Conservation (phyloP, 2,329 filamentous ascomycete species). For the Periconia digitata region DNA sequence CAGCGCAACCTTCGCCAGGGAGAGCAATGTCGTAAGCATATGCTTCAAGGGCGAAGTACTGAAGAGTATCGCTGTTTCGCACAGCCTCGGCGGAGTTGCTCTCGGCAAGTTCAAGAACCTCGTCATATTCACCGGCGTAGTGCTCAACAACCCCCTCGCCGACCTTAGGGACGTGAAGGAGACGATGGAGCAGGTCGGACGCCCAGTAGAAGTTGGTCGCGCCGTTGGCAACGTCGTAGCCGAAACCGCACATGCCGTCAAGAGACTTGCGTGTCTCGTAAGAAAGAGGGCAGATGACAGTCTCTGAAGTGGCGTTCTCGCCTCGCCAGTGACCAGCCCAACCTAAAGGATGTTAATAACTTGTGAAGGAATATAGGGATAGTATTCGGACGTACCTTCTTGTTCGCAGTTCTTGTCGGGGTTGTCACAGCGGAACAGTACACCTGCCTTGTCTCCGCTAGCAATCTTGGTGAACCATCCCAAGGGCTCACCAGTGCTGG, state of each 20-base stretch:
- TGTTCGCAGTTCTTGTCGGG: conserved; percentile 63
- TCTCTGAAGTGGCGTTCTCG: conserved; percentile 64
- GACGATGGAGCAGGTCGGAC: conserved; percentile 66
- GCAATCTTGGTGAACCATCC: conserved; percentile 66
- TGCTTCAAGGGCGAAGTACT: conserved; percentile 69
- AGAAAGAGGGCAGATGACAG: conserved; percentile 68
- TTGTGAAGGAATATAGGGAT: not conserved
- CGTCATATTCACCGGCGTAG: conserved; percentile 61
- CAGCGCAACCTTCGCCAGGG: conserved; percentile 64
- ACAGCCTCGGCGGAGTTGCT: conserved; percentile 53
- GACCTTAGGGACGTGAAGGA: conserved; percentile 64
- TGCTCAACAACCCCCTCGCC: conserved; percentile 64
- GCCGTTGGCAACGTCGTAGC: conserved; percentile 62
- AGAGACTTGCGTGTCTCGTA: conserved; percentile 61
- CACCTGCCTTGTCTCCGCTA: conserved; percentile 57
- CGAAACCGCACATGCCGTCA: conserved; percentile 61
- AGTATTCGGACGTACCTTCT: conserved; percentile 21
- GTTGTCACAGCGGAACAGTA: conserved; percentile 70
- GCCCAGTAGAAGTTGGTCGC: conserved; percentile 66
- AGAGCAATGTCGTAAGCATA: conserved; percentile 67
- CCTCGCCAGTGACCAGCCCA: conserved; percentile 72
- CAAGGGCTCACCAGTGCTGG: conserved; percentile 58
- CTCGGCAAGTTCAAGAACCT: conserved; percentile 56
- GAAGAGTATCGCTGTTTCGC: conserved; percentile 63
- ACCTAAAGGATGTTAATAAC: conserved; percentile 41